phyloP scores from a whole-genome alignment of 2,329 filamentous ascomycete species.

The Penicillium sp. region DNA sequence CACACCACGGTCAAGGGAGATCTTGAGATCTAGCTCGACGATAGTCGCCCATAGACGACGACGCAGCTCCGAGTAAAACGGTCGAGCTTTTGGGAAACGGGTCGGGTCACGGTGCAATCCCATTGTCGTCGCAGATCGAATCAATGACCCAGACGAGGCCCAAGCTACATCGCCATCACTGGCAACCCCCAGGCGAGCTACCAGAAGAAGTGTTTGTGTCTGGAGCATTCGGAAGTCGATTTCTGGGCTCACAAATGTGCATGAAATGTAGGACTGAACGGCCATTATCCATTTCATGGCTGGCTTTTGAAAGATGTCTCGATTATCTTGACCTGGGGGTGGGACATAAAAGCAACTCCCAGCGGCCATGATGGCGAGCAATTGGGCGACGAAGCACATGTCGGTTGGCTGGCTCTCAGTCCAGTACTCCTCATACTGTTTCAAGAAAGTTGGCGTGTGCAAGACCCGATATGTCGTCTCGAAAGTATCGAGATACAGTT shows the following conservation, averaged over 20 bases:
- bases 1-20: slow-evolving; percentile 36
- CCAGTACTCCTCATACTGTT: slow-evolving; percentile 57
- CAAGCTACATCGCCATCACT: slow-evolving; percentile 35
- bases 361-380: slow-evolving; percentile 38
- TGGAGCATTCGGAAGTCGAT: slow-evolving; percentile 34
- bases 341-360: slow-evolving; percentile 45
- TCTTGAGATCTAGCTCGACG: slow-evolving; percentile 41
- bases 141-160: slow-evolving; percentile 38
- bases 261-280: slow-evolving; percentile 35
- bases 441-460: slow-evolving; percentile 55
- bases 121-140: slow-evolving; percentile 43
- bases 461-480: slow-evolving; percentile 57
- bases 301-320: slow-evolving; percentile 41
- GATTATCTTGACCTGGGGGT: slow-evolving; percentile 16
- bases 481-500: slow-evolving; percentile 54
- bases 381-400: slow-evolving; percentile 47
- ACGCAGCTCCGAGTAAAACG: slow-evolving; percentile 45
- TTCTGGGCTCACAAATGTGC: slow-evolving; percentile 31
- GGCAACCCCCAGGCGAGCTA: slow-evolving; percentile 33
- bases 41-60: slow-evolving; percentile 47
- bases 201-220: slow-evolving; percentile 32
- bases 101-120: slow-evolving; percentile 43
- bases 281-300: slow-evolving; percentile 46
- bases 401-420: slow-evolving; percentile 40
- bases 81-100: slow-evolving; percentile 30